A percentile compares a stretch with the other conserved stretches of the same genome.
Evolutionary conservation across 768 basidiomycete species (phyloP).

Genomic region (Kwoniella europaea): DNA sequence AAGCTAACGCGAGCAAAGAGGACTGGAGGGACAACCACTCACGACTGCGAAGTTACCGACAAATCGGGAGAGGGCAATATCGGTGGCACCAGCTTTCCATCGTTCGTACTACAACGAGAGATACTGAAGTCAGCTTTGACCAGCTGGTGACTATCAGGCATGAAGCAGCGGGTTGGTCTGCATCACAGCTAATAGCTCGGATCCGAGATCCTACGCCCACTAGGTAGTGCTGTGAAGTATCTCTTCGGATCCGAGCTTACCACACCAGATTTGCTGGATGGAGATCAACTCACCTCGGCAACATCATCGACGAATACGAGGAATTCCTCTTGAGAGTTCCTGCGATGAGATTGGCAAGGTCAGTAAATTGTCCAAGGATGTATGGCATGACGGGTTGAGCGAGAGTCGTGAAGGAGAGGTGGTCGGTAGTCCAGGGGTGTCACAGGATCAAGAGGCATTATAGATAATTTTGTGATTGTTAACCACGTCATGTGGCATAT

Average conservation of each 20-base stretch:
- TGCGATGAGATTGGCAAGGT: not conserved
- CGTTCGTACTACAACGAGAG: slow-evolving; percentile 41
- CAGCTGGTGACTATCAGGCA: too few relatives aligned
- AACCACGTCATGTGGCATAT: not conserved
- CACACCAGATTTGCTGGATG: not conserved
- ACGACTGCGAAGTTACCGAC: slow-evolving; percentile 50
- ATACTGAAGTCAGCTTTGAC: not conserved
- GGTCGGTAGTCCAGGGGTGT: too few relatives aligned
- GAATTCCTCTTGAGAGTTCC: slow-evolving; percentile 24
- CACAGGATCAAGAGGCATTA: too few relatives aligned
- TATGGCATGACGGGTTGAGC: too few relatives aligned
- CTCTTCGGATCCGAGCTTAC: slow-evolving; percentile 1
- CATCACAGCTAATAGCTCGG: too few relatives aligned
- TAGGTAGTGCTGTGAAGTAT: too few relatives aligned
- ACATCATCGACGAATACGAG: slow-evolving; percentile 51
- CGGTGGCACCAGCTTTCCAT: slow-evolving; percentile 49
- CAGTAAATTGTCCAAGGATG: not conserved
- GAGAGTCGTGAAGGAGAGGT: too few relatives aligned
- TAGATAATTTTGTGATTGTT: too few relatives aligned
- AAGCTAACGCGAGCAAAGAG: too few relatives aligned
- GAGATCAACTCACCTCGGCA: slow-evolving; percentile 40
- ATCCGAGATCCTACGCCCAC: too few relatives aligned
- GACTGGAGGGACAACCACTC: slow-evolving; percentile 9
- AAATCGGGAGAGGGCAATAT: slow-evolving; percentile 50
- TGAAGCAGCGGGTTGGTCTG: too few relatives aligned